These are phyloP conservation scores for Backusella tuberculispora DNA, from an alignment of 192 early-diverging fungal species.

Conservation along the genomic window DNA sequence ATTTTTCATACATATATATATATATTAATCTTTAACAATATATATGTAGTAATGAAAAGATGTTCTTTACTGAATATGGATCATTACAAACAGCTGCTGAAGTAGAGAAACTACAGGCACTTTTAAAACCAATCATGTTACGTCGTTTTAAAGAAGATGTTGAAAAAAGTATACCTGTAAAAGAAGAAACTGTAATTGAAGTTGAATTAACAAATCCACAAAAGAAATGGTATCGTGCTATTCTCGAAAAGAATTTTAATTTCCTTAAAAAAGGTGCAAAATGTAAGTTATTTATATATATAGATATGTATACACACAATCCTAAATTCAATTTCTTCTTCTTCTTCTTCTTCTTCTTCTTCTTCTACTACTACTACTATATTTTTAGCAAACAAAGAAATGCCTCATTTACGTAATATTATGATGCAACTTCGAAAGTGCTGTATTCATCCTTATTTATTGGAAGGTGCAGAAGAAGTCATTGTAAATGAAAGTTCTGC, in stretches of 20 bases:
- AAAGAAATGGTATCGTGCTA: conserved; percentile 85
- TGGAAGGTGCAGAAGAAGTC: conserved; percentile 77
- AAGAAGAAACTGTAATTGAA: conserved; percentile 89
- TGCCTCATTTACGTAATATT: conserved; percentile 81
- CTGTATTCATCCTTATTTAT: conserved; percentile 85
- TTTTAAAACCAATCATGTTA: conserved; percentile 86
- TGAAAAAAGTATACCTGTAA: conserved; percentile 85
- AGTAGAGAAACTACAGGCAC: conserved; percentile 74
- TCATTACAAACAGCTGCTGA: conserved; percentile 68
- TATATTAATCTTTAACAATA: no score
- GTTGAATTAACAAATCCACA: conserved; percentile 84
- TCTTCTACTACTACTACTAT: no score
- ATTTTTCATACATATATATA: background rate
- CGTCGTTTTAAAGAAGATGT: conserved; percentile 90
- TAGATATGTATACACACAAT: background rate
- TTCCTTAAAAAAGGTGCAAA: conserved; percentile 81
- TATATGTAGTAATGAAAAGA: conserved; percentile 66
- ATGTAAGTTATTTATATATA: conserved; percentile 23
- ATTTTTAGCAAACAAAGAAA: conserved; percentile 52
- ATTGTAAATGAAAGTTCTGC: conserved; percentile 69
- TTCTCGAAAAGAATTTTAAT: conserved; percentile 80
- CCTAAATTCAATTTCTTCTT: background rate
- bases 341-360: no score
- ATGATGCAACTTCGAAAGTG: conserved; percentile 92
- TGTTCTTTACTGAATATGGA: conserved; percentile 75